These are phyloP conservation scores for Moricandia moricandioides DNA, from an alignment of 345 rosid genomes.

Conservation along the genomic window DNA sequence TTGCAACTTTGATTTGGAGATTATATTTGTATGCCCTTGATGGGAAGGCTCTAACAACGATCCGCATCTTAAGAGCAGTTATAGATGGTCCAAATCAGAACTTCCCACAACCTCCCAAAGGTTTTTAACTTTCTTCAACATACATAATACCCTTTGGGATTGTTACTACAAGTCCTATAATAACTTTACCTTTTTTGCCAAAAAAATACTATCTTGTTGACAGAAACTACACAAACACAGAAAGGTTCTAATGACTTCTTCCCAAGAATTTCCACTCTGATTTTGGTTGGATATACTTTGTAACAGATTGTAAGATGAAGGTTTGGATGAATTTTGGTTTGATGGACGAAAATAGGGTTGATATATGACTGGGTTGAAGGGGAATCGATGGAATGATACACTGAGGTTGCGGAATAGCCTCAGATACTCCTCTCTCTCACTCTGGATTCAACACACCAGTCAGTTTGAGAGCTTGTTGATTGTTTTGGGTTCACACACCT, in stretches of 20 bases:
- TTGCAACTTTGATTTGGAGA: constrained; percentile 71
- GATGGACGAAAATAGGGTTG: no score
- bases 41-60: constrained; percentile 85
- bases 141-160: not conserved
- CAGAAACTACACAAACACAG: constrained; percentile 51
- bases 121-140: constrained; percentile 33
- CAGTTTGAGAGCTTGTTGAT: no score
- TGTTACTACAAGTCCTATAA: not conserved
- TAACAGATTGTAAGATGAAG: no score
- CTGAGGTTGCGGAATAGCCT: no score
- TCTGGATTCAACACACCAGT: no score
- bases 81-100: constrained; percentile 76
- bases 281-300: no score
- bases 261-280: no score
- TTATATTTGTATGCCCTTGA: constrained; percentile 72
- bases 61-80: constrained; percentile 69
- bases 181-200: constrained; percentile 29
- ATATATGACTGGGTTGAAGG: no score
- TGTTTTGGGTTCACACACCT: no score
- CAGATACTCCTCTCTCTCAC: no score
- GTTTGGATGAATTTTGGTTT: no score
- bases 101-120: constrained; percentile 70
- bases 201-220: constrained; percentile 80
- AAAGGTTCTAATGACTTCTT: constrained; percentile 42
- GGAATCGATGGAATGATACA: no score